These are phyloP conservation scores for Epichloe aotearoae DNA, from an alignment of 2,329 filamentous ascomycete genomes.

Conservation along the genomic window DNA sequence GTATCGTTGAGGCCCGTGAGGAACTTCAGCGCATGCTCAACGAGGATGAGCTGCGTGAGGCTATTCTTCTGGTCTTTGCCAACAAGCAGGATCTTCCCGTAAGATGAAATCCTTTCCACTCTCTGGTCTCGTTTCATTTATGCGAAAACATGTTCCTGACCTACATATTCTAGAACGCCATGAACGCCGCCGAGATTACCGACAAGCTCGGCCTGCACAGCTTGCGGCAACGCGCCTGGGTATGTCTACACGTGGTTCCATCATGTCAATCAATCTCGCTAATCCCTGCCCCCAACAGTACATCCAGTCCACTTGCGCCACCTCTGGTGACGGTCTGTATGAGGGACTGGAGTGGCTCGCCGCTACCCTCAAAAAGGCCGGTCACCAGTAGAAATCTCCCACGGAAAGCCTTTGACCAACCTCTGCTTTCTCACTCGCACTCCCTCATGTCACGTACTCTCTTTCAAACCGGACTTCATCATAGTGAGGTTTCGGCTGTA, in stretches of 20 bases:
- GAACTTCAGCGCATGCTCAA: slow-evolving; percentile 98
- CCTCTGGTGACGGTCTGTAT: slow-evolving; percentile 97
- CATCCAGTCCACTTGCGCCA: slow-evolving; percentile 99
- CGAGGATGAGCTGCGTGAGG: slow-evolving; percentile 96
- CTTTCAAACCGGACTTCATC: slow-evolving; percentile 25
- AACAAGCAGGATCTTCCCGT: slow-evolving; percentile 99
- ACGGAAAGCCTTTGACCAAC: slow-evolving; percentile 21
- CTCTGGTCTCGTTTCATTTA: not conserved
- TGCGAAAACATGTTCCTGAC: slow-evolving; percentile 4
- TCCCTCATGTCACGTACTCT: slow-evolving; percentile 27
- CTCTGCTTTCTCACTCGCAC: slow-evolving; percentile 21
- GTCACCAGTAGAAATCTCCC: slow-evolving; percentile 44
- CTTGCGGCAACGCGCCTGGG: slow-evolving; percentile 96
- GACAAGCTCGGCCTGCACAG: slow-evolving; percentile 99
- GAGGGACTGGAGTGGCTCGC: slow-evolving; percentile 94
- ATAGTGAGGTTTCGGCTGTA: slow-evolving; percentile 43
- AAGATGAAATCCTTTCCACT: slow-evolving; percentile 27
- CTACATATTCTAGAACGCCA: slow-evolving; percentile 61
- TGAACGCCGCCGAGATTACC: slow-evolving; percentile 99
- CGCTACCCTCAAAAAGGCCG: slow-evolving; percentile 67
- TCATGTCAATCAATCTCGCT: slow-evolving; percentile 2
- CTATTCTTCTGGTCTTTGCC: slow-evolving; percentile 91
- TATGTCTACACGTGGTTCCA: slow-evolving; percentile 38
- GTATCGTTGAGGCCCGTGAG: slow-evolving; percentile 91
- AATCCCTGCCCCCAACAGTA: slow-evolving; percentile 44